A percentile compares a stretch with the other conserved stretches of the same genome.
phyloP scores from a whole-genome alignment of 768 basidiomycete genomes.

The Chalciporus pseudorubinellus region DNA sequence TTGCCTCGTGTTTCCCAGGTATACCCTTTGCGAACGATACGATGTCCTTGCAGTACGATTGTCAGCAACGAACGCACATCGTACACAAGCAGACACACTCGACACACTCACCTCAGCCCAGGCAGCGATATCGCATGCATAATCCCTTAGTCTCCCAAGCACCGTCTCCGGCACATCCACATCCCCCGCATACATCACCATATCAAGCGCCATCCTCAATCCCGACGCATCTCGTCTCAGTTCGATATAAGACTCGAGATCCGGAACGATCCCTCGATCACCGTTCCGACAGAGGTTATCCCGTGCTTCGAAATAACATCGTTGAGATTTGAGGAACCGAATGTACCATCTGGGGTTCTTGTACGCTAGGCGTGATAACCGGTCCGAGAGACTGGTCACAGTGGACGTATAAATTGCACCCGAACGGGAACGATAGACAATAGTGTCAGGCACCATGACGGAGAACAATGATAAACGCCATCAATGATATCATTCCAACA shows the following conservation, averaged over 20 bases:
- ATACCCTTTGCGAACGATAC: constrained; percentile 49
- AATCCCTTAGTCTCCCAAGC: constrained; percentile 35
- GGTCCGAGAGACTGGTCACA: constrained; percentile 37
- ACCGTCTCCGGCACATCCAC: constrained; percentile 35
- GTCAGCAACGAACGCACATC: background rate
- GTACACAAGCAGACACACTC: no score
- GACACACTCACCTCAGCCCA: constrained; percentile 47
- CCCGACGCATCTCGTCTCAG: constrained; percentile 50
- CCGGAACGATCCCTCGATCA: constrained; percentile 26
- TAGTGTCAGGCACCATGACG: background rate
- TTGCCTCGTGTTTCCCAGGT: constrained; percentile 38
- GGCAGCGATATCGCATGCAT: constrained; percentile 49
- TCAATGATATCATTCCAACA: constrained; percentile 10
- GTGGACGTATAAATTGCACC: no score
- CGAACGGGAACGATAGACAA: background rate
- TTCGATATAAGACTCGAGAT: constrained; percentile 47
- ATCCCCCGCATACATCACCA: constrained; percentile 54
- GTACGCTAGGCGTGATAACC: constrained; percentile 35
- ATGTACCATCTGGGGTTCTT: constrained; percentile 40
- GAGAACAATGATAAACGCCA: background rate
- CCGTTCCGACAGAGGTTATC: constrained; percentile 27
- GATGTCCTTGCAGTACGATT: constrained; percentile 47
- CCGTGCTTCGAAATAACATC: constrained; percentile 34
- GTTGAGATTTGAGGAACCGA: constrained; percentile 40
- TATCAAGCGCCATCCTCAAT: constrained; percentile 45